phyloP scores from a whole-genome alignment of 345 rosid genomes.

The Camelina neglecta region DNA sequence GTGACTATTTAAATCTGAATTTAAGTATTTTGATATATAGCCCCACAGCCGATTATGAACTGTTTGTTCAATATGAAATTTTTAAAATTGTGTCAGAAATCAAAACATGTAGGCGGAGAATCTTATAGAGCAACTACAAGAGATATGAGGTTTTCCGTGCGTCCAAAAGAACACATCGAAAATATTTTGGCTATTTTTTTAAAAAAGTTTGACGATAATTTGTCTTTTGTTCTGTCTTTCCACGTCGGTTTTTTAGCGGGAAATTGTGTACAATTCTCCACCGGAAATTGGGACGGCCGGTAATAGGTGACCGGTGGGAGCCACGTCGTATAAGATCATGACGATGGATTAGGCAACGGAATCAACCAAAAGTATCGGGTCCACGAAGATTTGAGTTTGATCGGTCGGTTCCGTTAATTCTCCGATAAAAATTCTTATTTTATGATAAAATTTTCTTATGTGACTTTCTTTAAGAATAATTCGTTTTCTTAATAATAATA shows the following conservation, averaged over 20 bases:
- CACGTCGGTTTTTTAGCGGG: conserved; percentile 50
- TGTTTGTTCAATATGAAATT: neutral
- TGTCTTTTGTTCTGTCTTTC: conserved; percentile 24
- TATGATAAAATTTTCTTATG: conserved; percentile 31
- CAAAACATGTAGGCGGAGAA: conserved; percentile 23
- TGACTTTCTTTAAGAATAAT: conserved; percentile 38
- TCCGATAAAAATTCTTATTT: conserved; percentile 2
- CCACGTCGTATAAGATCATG: conserved; percentile 37
- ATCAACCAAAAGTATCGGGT: conserved; percentile 35
- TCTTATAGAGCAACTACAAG: conserved; percentile 19
- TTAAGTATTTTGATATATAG: neutral
- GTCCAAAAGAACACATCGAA: conserved; percentile 11
- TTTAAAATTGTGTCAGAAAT: neutral
- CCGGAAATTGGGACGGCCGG: conserved; percentile 26
- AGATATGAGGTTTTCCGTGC: conserved; percentile 20
- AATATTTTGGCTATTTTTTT: neutral
- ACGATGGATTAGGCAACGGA: conserved; percentile 12
- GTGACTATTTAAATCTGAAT: neutral
- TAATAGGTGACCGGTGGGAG: conserved; percentile 42
- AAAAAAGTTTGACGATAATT: neutral
- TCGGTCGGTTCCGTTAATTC: conserved; percentile 40
- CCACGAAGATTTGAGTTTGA: conserved; percentile 36
- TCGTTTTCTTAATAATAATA: neutral
- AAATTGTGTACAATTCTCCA: conserved; percentile 38
- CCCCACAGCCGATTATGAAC: conserved; percentile 6